phyloP scores from a whole-genome alignment of 768 basidiomycete species.

The Pholiota molesta region DNA sequence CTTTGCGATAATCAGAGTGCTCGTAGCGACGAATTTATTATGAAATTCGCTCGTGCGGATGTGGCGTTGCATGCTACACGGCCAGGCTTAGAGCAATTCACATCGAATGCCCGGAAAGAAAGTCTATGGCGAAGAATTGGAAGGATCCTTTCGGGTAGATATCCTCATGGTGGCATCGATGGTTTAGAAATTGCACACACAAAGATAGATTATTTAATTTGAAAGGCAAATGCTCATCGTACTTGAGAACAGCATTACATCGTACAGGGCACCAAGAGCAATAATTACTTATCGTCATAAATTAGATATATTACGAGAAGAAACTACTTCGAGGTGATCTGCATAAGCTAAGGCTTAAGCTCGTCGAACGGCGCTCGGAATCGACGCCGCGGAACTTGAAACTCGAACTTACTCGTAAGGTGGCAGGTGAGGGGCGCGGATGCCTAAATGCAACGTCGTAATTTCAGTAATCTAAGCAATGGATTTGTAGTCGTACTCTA shows the following conservation, averaged over 20 bases:
- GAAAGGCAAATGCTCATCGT: neutral
- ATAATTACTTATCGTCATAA: neutral
- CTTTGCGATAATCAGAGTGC: too few species aligned
- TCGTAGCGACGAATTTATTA: too few species aligned
- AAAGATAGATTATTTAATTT: neutral
- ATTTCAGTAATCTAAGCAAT: neutral
- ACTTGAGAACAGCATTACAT: neutral
- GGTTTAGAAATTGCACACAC: neutral
- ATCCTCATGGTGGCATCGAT: neutral
- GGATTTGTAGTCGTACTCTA: neutral
- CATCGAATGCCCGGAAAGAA: neutral
- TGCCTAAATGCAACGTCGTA: neutral
- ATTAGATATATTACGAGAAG: neutral
- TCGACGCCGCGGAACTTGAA: neutral
- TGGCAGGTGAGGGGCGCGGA: neutral
- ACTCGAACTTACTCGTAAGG: neutral
- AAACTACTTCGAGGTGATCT: neutral
- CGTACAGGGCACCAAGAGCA: neutral
- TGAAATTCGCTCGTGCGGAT: neutral
- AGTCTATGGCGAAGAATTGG: neutral
- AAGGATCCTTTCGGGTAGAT: neutral
- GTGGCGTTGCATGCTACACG: neutral
- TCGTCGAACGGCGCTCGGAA: neutral
- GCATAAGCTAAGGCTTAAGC: neutral
- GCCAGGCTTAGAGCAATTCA: neutral